Conservation (phyloP, 306 rosid genomes). For the Crotalaria pallida region DNA sequence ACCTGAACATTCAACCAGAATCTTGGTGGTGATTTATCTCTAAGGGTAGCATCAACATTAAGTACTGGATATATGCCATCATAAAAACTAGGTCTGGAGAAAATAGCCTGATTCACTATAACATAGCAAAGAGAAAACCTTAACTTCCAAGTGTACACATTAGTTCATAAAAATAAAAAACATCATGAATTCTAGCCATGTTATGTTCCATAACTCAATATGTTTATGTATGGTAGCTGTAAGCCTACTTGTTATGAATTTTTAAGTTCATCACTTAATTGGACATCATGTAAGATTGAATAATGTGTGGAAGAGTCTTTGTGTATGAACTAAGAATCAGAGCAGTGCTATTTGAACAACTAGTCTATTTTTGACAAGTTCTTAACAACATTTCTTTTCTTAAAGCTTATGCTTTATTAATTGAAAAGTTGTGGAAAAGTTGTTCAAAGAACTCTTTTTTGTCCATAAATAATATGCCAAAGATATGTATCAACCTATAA, state of each 20-base stretch:
- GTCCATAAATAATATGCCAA: background rate
- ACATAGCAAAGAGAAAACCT: background rate
- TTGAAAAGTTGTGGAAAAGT: background rate
- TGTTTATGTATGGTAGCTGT: background rate
- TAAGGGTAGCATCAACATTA: constrained; percentile 35
- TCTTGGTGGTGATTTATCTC: constrained; percentile 4
- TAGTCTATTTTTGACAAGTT: background rate
- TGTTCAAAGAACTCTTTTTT: background rate
- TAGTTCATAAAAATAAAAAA: no score
- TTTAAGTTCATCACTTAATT: background rate
- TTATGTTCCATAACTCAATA: background rate
- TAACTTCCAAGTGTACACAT: constrained; percentile 7
- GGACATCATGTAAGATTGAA: background rate
- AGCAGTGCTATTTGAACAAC: background rate
- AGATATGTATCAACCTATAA: background rate
- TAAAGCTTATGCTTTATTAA: background rate
- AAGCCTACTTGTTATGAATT: background rate
- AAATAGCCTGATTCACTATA: constrained; percentile 58
- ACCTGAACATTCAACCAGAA: constrained; percentile 85
- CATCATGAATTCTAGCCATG: background rate
- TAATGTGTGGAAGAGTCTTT: background rate
- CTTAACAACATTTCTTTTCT: background rate
- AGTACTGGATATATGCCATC: constrained; percentile 44
- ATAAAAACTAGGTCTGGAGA: constrained; percentile 47
- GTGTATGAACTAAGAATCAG: background rate